Evolutionary conservation across 169 alveolate species (phyloP).

Genomic region (Plasmodium yoelii): DNA sequence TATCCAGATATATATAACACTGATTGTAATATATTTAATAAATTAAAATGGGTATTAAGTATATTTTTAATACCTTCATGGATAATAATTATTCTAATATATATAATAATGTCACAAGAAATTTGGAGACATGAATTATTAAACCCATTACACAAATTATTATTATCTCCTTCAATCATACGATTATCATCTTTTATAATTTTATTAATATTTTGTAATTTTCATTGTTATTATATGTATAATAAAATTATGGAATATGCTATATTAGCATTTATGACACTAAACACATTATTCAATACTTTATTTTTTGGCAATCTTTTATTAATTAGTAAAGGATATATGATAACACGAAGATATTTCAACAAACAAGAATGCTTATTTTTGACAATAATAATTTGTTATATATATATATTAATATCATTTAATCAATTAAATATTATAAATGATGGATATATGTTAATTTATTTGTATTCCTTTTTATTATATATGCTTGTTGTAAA

Average conservation of each 20-base stretch:
- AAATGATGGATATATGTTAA: conserved; percentile 13
- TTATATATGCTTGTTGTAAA: conserved; percentile 15
- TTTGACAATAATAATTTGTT: conserved; percentile 44
- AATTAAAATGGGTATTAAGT: conserved; percentile 61
- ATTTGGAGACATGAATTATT: conserved; percentile 63
- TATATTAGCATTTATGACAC: conserved; percentile 41
- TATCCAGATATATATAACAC: conserved; percentile 19
- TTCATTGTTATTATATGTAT: conserved; percentile 10
- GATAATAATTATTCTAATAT: conserved; percentile 62
- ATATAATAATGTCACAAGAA: conserved; percentile 34
- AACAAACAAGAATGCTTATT: conserved; percentile 39
- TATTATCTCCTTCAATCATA: conserved; percentile 57
- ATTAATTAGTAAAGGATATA: conserved; percentile 70
- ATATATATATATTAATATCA: conserved; percentile 45
- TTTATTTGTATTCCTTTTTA: conserved; percentile 20
- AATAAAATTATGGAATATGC: conserved; percentile 38
- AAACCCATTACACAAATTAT: conserved; percentile 55
- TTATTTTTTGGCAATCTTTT: conserved; percentile 62
- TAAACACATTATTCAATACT: conserved; percentile 68
- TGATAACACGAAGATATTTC: conserved; percentile 70
- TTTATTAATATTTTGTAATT: conserved; percentile 47
- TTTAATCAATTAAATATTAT: conserved; percentile 32
- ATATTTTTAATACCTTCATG: conserved; percentile 74
- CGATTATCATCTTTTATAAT: conserved; percentile 43
- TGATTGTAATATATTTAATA: conserved; percentile 44